Percentiles rank a stretch among this genome's conserved stretches.
Evolutionary conservation across 352 stramenopile genomes (phyloP).

Genomic region (Phytopythium delawarense): DNA sequence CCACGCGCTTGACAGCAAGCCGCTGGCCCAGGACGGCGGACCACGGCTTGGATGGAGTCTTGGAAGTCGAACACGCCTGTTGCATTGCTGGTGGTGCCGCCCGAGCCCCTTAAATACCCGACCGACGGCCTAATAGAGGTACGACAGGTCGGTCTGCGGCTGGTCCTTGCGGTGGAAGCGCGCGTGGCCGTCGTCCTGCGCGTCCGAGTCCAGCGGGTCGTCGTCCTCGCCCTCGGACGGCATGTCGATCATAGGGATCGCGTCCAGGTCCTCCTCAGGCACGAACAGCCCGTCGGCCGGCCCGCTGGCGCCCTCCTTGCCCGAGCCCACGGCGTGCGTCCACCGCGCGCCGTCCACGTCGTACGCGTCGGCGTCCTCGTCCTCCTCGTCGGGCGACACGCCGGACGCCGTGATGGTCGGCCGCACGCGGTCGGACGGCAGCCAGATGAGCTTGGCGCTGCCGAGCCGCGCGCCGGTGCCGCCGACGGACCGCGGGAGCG

Average conservation of each 20-base stretch:
- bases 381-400: not conserved
- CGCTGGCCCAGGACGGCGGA: no score
- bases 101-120: no score
- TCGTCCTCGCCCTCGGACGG: constrained; percentile 31
- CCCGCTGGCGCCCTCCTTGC: constrained; percentile 3
- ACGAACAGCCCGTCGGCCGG: constrained; percentile 7
- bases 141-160: constrained; percentile 4
- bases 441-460: constrained; percentile 2
- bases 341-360: not conserved
- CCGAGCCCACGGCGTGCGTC: not conserved
- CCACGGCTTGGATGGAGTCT: no score
- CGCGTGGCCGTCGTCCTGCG: not conserved
- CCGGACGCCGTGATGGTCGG: not conserved
- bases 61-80: no score
- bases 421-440: constrained; percentile 6
- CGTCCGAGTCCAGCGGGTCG: constrained; percentile 13
- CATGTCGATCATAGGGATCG: constrained; percentile 28
- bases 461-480: constrained; percentile 10
- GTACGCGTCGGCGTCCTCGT: not conserved
- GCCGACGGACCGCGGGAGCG: not conserved
- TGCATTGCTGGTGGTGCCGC: no score
- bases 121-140: constrained; percentile 1
- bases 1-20: no score
- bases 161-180: constrained; percentile 5
- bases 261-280: constrained; percentile 4